Evolutionary conservation across 331 rosid species (phyloP).

Genomic region (Stylosanthes scabra): DNA sequence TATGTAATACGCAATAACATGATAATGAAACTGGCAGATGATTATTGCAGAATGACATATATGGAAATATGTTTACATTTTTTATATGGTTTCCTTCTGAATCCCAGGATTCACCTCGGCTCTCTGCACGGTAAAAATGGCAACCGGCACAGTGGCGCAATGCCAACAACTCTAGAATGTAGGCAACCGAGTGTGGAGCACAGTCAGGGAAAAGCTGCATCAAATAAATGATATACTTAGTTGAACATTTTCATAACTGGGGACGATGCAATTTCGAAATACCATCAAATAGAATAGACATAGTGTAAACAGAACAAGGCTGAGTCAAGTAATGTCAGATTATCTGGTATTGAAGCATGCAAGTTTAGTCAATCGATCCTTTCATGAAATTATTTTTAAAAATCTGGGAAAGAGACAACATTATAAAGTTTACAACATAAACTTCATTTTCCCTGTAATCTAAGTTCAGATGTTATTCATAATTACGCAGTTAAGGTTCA

Average conservation of each 20-base stretch:
- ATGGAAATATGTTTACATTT: constrained; percentile 59
- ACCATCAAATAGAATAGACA: not conserved
- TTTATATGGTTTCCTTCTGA: constrained; percentile 82
- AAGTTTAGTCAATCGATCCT: constrained; percentile 24
- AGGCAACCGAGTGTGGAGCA: constrained; percentile 82
- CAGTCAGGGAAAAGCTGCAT: constrained; percentile 95
- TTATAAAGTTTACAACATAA: not conserved
- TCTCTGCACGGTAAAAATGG: constrained; percentile 90
- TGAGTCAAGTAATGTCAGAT: not conserved
- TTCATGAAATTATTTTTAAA: not conserved
- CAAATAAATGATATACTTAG: constrained; percentile 19
- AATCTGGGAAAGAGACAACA: not conserved
- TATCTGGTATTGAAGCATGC: constrained; percentile 8
- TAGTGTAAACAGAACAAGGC: constrained; percentile 19
- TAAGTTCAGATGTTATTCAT: constrained; percentile 2
- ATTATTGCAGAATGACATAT: constrained; percentile 16
- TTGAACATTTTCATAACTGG: constrained; percentile 17
- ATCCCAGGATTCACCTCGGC: constrained; percentile 85
- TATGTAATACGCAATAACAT: not conserved
- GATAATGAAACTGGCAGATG: not conserved
- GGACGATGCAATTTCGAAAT: constrained; percentile 21
- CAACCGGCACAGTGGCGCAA: constrained; percentile 92
- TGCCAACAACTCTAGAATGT: constrained; percentile 74
- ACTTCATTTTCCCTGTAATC: not conserved
- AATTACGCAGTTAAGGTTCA: constrained; percentile 14